A percentile compares a stretch with the other conserved stretches of the same genome.
phyloP scores from a whole-genome alignment of 2,329 filamentous ascomycete species.

The Aspergillus japonicus region DNA sequence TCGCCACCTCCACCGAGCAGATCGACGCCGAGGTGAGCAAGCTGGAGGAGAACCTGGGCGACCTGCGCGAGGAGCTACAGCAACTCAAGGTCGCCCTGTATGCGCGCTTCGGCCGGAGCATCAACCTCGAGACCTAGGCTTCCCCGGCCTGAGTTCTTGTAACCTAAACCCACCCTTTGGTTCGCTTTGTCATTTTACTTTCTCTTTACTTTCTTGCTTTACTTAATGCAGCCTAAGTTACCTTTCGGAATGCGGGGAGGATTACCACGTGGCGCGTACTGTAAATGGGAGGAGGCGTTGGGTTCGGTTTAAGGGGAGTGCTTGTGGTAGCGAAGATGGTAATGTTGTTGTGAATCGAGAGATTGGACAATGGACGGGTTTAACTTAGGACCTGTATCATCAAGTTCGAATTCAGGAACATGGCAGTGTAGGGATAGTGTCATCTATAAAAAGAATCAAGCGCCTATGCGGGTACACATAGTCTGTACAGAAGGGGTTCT shows the following conservation, averaged over 20 bases:
- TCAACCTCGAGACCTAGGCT: constrained; percentile 84
- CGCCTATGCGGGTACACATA: neutral
- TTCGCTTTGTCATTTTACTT: neutral
- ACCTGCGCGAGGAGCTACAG: constrained; percentile 81
- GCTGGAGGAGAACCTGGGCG: constrained; percentile 73
- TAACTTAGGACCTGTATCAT: no score
- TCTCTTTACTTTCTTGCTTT: neutral
- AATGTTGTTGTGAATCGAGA: no score
- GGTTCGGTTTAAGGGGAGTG: no score
- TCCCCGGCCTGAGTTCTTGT: neutral
- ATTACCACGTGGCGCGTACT: no score
- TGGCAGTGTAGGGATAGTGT: no score
- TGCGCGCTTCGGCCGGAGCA: constrained; percentile 90
- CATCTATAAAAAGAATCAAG: neutral
- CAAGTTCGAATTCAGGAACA: no score
- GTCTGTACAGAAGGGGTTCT: neutral
- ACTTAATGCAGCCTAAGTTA: neutral
- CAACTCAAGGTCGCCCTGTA: constrained; percentile 89
- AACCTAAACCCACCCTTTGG: neutral
- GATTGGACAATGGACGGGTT: no score
- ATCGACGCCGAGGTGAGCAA: constrained; percentile 74
- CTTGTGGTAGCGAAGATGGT: no score
- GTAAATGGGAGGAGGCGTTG: no score
- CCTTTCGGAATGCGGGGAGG: no score
- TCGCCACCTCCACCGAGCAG: constrained; percentile 66